Evolutionary conservation across 139 green algal genomes (phyloP), one percentile per base, ranked within the genome.

Genomic region (Asterochloris erici): DNA sequence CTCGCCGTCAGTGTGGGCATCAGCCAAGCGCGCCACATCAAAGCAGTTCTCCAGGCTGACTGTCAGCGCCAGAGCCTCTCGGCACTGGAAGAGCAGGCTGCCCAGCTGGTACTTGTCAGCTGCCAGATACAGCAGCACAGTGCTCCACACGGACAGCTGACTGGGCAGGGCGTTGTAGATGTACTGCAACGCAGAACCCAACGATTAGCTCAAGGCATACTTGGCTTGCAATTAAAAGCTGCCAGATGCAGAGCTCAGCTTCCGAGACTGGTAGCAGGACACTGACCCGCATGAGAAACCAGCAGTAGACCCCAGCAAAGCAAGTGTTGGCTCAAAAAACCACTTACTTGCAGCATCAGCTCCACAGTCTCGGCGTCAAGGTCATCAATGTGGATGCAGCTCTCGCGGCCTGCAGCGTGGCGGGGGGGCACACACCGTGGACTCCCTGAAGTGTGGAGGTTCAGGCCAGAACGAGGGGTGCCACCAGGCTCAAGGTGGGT

Each of bases 11-110:
- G 68, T 13, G 24, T 80, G 76, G 19, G 68, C 60, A n/a, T 80
- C 60, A 10, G 76, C 76, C 12, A 80, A 21, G 13, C 68, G 60
- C 68, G 60, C 76, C 14, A 80, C 23, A 13, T 80, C 47, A n/a
- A 80, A 80, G 61, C 68, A 54, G 61, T 69, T 80, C 60, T 70
- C 76, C 68, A 80, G 68, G 76, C 76, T 80, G 76, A 80, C 68
- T 21, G 29, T 61, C 9, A 62, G 60, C 11, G n/a, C 68, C 10
- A 80, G 76, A 15, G 68, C 60, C 26, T 62, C 60, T 17, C 60
- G 68, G 60, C 76, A 80, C 76, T 80, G 76, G 24, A 70, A n/a
- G 24, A 70, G 76, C n/a, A 80, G n/a, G 21, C 76, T 70, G 76
- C 24, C 26, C 13, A 80, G 0, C 13, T 61, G 60, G 26, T 80